phyloP scores from a whole-genome alignment of 1,284 basidiomycete species.

The Ceratobasidium theobromae region DNA sequence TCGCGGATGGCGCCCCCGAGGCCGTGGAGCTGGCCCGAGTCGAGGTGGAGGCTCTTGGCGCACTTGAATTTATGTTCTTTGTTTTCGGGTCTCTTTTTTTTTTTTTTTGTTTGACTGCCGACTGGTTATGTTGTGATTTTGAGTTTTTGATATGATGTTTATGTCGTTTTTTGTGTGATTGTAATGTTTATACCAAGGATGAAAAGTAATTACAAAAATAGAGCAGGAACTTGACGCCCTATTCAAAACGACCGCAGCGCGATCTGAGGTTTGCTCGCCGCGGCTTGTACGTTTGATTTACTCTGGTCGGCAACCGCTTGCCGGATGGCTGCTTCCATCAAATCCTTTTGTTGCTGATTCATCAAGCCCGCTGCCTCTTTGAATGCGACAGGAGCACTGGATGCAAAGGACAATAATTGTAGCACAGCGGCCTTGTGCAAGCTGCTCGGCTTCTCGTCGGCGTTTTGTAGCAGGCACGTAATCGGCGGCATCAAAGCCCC shows the following conservation, averaged over 20 bases:
- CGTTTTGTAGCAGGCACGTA: slow-evolving; percentile 68
- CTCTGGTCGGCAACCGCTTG: slow-evolving; percentile 59
- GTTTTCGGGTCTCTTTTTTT: background rate
- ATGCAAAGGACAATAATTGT: slow-evolving; percentile 77
- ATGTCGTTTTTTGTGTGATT: background rate
- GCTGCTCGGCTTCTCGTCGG: slow-evolving; percentile 49
- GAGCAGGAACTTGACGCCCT: background rate
- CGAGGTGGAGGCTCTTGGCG: slow-evolving; percentile 3
- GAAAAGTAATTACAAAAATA: slow-evolving; percentile 9
- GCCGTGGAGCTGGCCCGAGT: background rate
- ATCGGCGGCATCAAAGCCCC: slow-evolving; percentile 80
- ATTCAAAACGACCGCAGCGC: slow-evolving; percentile 68
- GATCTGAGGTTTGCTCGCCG: slow-evolving; percentile 67
- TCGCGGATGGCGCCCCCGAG: background rate
- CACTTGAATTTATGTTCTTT: background rate
- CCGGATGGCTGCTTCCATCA: slow-evolving; percentile 78
- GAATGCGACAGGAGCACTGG: slow-evolving; percentile 74
- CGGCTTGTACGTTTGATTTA: slow-evolving; percentile 41
- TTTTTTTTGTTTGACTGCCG: slow-evolving; percentile 6
- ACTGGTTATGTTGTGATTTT: background rate
- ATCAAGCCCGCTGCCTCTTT: slow-evolving; percentile 81
- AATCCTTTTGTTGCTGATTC: slow-evolving; percentile 58
- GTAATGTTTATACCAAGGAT: slow-evolving; percentile 7
- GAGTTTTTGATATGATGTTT: background rate
- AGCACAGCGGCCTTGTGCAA: slow-evolving; percentile 66